Conservation (phyloP, 169 alveolate genomes). For the Eimeria necatrix region DNA sequence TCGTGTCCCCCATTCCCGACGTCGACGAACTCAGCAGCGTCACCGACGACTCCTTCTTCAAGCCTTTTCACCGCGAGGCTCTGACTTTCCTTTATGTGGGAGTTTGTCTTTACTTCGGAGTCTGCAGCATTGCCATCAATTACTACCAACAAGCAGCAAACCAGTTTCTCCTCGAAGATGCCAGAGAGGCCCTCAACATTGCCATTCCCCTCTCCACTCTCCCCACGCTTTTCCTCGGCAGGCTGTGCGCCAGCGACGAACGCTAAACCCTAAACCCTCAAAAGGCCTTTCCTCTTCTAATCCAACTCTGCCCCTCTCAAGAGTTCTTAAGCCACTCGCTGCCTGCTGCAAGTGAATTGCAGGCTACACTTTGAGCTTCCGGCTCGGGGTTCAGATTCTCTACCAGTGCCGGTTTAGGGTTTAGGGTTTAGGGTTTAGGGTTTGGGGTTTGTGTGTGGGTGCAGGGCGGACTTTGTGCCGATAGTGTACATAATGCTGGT, state of each 20-base stretch:
- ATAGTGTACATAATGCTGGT: background rate
- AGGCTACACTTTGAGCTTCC: too few species aligned
- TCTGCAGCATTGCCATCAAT: constrained; percentile 63
- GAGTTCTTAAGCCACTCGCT: too few species aligned
- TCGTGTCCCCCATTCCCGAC: too few species aligned
- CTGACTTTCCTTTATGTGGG: constrained; percentile 40
- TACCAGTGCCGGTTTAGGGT: background rate
- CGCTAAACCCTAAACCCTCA: constrained; percentile 18
- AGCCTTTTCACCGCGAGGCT: constrained; percentile 34
- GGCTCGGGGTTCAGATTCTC: too few species aligned
- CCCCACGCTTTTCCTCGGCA: constrained; percentile 54
- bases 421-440: background rate
- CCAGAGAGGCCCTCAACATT: background rate
- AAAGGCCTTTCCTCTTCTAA: background rate
- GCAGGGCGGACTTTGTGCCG: constrained; percentile 24
- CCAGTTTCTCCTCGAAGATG: constrained; percentile 13
- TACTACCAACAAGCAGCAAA: constrained; percentile 75
- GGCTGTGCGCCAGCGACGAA: constrained; percentile 29
- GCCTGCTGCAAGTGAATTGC: too few species aligned
- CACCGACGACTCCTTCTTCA: background rate
- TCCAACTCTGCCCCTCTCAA: too few species aligned
- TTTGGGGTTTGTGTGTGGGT: background rate
- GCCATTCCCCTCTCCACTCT: constrained; percentile 68
- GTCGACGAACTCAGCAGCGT: background rate
- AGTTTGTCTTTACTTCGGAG: constrained; percentile 49